Base-by-base conservation (phyloP, 2,329 filamentous ascomycete genomes). In the Claviceps pazoutovae region DNA sequence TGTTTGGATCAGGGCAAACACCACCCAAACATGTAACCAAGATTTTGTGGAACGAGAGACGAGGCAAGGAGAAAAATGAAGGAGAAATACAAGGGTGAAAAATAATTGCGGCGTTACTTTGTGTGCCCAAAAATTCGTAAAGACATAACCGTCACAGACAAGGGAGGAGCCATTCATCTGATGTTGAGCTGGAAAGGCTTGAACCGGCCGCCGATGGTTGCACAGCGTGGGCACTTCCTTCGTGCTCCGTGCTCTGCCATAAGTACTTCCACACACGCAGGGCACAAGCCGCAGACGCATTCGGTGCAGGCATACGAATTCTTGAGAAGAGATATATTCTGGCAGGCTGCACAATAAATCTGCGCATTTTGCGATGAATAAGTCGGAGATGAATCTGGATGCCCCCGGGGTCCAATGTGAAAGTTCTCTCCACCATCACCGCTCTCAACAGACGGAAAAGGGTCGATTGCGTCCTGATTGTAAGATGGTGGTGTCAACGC, bases 271-370 rank as follows among this genome's bases (percentile, higher is more conserved):
- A 96, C 88, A 61, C 91, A 97, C 54, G 88, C 82, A 56, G 84
- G 81, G 67, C 93, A 97, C 48, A 97, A 78, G 16, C 90, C 91
- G 64, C 88, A 95, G 56, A 97, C 95, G 66, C 93, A 97, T 67
- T 96, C 90, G 1, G 90, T 95, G 66, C 91, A 97, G 21, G 91
- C 91, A 63, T 89, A 96, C 37, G 88, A 93, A 61, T 91, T 86
- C 61, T 82, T 84, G 26, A 97, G 72, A 11, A 83, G 72, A 49
- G 84, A 90, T 17, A 89, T 74, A 39, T 84, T 80, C 57, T 87
- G 82, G 63, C 91, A 97, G 47, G 85, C 86, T 19, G 90, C 87
- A 65, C 91, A 97, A 65, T 95, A 95, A 43, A 97, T 95, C 64
- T 95, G 87, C 3, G 91, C 84, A 56, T 76, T 76, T 50, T 88